Conservation (phyloP, 2,329 filamentous ascomycete species). For the Epichloe scottii region DNA sequence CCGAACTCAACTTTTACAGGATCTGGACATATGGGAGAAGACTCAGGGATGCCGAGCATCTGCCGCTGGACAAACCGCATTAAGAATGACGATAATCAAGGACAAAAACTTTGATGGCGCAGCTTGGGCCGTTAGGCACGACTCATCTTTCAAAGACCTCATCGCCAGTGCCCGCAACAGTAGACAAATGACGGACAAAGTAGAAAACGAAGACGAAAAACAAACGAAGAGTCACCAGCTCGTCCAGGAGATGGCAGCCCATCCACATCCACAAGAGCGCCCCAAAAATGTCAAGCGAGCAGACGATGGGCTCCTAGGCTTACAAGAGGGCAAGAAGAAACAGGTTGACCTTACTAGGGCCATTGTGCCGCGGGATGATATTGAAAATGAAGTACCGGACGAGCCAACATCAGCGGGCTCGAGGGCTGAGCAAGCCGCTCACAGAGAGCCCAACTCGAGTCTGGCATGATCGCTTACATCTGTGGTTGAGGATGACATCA, state of each 20-base stretch:
- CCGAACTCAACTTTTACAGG: constrained; percentile 59
- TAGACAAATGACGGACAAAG: constrained; percentile 24
- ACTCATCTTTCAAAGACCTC: constrained; percentile 62
- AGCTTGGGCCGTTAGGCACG: constrained; percentile 63
- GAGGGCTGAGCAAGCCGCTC: background rate
- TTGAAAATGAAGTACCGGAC: background rate
- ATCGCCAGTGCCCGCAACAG: constrained; percentile 56
- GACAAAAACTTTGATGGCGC: constrained; percentile 79
- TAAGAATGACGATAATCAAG: constrained; percentile 44
- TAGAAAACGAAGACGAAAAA: background rate
- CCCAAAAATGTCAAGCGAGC: background rate
- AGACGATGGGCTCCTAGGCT: background rate
- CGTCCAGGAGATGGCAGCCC: background rate
- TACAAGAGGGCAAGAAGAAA: background rate
- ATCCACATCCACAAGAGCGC: background rate
- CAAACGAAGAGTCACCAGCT: background rate
- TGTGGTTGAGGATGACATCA: background rate
- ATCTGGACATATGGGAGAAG: constrained; percentile 77
- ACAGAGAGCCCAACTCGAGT: background rate
- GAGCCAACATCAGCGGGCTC: background rate
- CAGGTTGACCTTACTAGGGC: background rate
- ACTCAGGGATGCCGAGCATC: constrained; percentile 56
- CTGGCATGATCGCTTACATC: background rate
- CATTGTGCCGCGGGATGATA: background rate
- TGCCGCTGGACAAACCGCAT: constrained; percentile 21